phyloP scores from a whole-genome alignment of 495 filamentous ascomycete genomes.

The Hyaloscypha finlandica region DNA sequence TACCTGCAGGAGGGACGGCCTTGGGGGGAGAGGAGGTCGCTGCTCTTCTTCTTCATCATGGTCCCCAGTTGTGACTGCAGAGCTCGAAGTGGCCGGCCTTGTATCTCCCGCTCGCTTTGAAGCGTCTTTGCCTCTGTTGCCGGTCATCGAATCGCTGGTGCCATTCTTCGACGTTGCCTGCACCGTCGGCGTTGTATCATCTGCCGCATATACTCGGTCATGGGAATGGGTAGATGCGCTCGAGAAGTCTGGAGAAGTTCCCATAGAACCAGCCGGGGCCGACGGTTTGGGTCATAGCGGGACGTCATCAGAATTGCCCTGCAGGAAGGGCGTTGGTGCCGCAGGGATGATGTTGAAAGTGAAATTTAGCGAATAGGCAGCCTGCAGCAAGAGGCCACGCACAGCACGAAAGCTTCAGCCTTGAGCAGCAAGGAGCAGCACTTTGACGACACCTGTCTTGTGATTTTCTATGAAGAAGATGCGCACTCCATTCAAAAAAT shows the following conservation, averaged over 20 bases:
- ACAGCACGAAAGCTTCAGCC: conserved; percentile 11
- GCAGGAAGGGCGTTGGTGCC: background rate
- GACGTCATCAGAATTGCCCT: conserved; percentile 7
- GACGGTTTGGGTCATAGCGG: background rate
- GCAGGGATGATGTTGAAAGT: background rate
- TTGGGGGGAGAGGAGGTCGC: conserved; percentile 69
- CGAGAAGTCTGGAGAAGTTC: conserved; percentile 9
- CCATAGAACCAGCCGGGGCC: conserved; percentile 14
- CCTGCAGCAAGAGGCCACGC: conserved; percentile 23
- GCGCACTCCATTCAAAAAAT: conserved; percentile 13
- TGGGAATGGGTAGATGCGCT: conserved; percentile 3
- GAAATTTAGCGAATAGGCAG: conserved; percentile 15
- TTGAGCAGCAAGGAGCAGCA: background rate
- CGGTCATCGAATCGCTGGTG: conserved; percentile 20
- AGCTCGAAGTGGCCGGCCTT: background rate
- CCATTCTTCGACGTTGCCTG: conserved; percentile 23
- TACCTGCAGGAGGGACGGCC: conserved; percentile 47
- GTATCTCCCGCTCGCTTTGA: conserved; percentile 2
- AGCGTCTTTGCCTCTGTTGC: conserved; percentile 14
- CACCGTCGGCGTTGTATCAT: conserved; percentile 6
- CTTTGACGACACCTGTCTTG: background rate
- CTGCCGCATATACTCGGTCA: conserved; percentile 15
- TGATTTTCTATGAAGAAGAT: conserved; percentile 1
- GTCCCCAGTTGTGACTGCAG: background rate
- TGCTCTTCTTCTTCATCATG: conserved; percentile 36